Conservation (phyloP, 2,329 filamentous ascomycete species). For the Ceratocystis harringtonii region DNA sequence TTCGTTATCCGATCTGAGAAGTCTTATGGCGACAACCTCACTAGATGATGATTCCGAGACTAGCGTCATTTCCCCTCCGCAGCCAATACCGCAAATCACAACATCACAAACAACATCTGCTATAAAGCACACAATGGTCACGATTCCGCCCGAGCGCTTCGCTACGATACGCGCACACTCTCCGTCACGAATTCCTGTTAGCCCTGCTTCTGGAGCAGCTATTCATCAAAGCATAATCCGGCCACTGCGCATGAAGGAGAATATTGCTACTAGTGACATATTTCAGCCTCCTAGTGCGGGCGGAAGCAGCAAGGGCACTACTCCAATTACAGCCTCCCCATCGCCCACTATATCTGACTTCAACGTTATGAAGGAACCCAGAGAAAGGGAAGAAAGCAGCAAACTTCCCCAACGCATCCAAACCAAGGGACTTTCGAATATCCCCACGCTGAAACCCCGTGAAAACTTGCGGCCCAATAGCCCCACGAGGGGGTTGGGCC, state of each 20-base stretch:
- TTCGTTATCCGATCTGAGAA: constrained; percentile 74
- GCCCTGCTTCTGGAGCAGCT: constrained; percentile 26
- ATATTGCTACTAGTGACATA: constrained; percentile 23
- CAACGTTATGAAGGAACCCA: constrained; percentile 11
- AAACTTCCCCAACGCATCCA: constrained; percentile 23
- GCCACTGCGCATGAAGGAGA: constrained; percentile 37
- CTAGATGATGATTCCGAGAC: constrained; percentile 26
- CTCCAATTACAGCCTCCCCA: constrained; percentile 13
- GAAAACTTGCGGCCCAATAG: constrained; percentile 13
- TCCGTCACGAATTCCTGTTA: constrained; percentile 39
- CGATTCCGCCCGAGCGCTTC: constrained; percentile 16
- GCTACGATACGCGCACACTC: constrained; percentile 23
- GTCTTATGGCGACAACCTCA: constrained; percentile 47
- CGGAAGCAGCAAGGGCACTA: neutral
- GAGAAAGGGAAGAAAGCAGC: constrained; percentile 5
- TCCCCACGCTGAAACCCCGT: constrained; percentile 37
- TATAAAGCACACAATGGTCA: constrained; percentile 16
- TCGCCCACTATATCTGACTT: constrained; percentile 18
- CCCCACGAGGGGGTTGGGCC: constrained; percentile 30
- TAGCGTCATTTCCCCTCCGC: constrained; percentile 13
- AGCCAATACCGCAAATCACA: constrained; percentile 11
- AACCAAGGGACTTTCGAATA: constrained; percentile 37
- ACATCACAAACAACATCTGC: constrained; percentile 14
- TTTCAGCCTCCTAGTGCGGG: constrained; percentile 17
- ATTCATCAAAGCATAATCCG: constrained; percentile 22